Conservation (phyloP, 164 flowering plant species). For the Nymphaea colorata region DNA sequence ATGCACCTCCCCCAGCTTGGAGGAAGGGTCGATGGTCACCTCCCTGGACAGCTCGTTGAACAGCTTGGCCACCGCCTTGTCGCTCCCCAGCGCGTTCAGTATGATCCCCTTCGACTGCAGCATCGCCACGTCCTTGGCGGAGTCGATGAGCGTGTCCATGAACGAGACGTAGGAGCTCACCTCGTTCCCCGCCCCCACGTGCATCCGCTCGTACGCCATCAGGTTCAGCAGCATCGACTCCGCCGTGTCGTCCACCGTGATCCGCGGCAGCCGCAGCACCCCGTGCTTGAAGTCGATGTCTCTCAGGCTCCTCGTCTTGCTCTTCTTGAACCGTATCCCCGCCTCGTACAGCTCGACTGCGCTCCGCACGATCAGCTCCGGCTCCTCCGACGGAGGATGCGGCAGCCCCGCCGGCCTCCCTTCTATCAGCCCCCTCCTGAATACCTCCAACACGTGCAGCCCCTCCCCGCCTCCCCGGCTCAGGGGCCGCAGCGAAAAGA, state of each 20-base stretch:
- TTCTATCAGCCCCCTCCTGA: neutral
- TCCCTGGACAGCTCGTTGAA: constrained; percentile 41
- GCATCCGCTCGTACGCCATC: constrained; percentile 43
- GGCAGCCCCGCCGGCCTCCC: neutral
- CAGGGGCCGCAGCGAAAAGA: neutral
- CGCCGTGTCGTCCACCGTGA: constrained; percentile 34
- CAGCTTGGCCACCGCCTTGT: constrained; percentile 41
- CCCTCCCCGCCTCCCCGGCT: neutral
- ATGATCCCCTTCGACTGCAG: constrained; percentile 29
- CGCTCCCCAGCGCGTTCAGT: constrained; percentile 40
- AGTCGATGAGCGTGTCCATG: constrained; percentile 52
- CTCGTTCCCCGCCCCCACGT: constrained; percentile 41
- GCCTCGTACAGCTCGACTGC: constrained; percentile 43
- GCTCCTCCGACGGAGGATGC: neutral
- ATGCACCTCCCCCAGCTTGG: constrained; percentile 24
- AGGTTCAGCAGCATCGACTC: constrained; percentile 43
- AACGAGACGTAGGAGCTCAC: constrained; percentile 39
- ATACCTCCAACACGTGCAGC: constrained; percentile 4
- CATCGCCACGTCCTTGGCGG: constrained; percentile 29
- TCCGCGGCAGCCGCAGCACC: constrained; percentile 30
- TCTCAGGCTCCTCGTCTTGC: constrained; percentile 23
- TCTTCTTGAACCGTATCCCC: constrained; percentile 33
- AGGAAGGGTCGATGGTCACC: constrained; percentile 27
- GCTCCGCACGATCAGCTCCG: neutral
- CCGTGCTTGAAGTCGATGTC: constrained; percentile 33